Conservation (phyloP, 805 yeast genomes). For the Debaryomyces castellii region DNA sequence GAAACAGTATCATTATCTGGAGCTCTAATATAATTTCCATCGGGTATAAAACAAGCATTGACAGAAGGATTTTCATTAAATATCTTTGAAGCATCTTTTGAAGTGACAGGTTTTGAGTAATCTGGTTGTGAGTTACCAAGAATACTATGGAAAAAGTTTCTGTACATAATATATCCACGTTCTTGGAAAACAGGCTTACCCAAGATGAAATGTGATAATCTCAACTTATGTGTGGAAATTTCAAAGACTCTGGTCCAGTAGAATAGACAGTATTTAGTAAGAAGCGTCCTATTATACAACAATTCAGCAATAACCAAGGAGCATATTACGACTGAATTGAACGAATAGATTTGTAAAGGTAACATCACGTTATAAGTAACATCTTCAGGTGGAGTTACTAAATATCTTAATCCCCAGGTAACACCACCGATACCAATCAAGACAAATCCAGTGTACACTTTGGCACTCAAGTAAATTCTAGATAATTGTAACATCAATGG, state of each 20-base stretch:
- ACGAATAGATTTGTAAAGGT: slow-evolving; percentile 21
- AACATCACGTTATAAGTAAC: slow-evolving; percentile 19
- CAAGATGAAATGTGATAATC: slow-evolving; percentile 80
- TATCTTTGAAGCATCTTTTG: slow-evolving; percentile 40
- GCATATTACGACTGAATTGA: slow-evolving; percentile 5
- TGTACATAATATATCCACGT: slow-evolving; percentile 65
- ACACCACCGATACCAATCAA: slow-evolving; percentile 70
- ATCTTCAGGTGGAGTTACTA: slow-evolving; percentile 16
- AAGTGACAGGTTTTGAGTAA: slow-evolving; percentile 55
- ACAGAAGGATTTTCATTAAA: slow-evolving; percentile 43
- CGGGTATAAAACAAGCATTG: slow-evolving; percentile 67
- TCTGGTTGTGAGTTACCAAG: slow-evolving; percentile 48
- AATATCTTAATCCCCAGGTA: slow-evolving; percentile 45
- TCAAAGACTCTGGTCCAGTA: slow-evolving; percentile 67
- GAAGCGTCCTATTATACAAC: slow-evolving; percentile 6
- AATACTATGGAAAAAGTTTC: slow-evolving; percentile 46
- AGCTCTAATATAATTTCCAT: slow-evolving; percentile 81
- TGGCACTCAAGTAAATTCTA: slow-evolving; percentile 68
- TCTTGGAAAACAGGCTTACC: slow-evolving; percentile 63
- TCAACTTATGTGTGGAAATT: slow-evolving; percentile 51
- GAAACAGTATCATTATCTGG: slow-evolving; percentile 82
- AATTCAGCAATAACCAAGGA: slow-evolving; percentile 4
- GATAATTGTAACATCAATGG: slow-evolving; percentile 72
- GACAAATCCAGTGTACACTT: slow-evolving; percentile 73
- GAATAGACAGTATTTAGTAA: slow-evolving; percentile 36